Base-by-base conservation (phyloP, 208 protist genomes). In the Leishmania tarentolae region DNA sequence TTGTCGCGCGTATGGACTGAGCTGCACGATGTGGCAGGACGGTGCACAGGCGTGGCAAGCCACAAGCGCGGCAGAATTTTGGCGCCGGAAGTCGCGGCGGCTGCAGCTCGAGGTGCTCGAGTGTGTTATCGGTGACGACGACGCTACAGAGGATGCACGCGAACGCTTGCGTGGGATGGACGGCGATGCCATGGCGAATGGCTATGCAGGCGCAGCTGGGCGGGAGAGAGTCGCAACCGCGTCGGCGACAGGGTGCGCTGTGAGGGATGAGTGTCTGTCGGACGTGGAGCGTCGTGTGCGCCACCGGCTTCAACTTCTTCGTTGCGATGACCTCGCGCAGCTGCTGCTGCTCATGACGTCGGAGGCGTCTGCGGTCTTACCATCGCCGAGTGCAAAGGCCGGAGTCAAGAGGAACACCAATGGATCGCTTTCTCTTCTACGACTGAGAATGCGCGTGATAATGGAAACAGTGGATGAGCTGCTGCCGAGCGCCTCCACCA, bases 391-490 rank as follows among this genome's bases (percentile, higher is more conserved):
- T 52, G 24, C 75, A 52, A 13, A 65, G 46, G 19, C 2, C 11
- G 72, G 35, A 42, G 9, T 28, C 0, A 17, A 73, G 11, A 44
- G 0, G 19, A 28, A 1, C 31, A 11, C 31, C 50, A 31, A 44
- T 0, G 50, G 19, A 31, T 21, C 28, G 52, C 52, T 11, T n/a
- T 35, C 75, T 0, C 35, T 69, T 66, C 57, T 59, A 44, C 42
- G 3, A 8, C 17, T 77, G 46, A 53, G 76, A 3, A 73, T 66
- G 21, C 73, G 82, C 17, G 46, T 86, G 0, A 35, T 86, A 28
- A 53, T 82, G 24, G 71, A 79, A 9, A 79, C 80, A 9, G 52
- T 87, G 9, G 61, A 53, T 9, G 86, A 90, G 44, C 42, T 90
- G 65, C 78, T 90, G 63, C 86, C 86, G 44, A 86, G 78, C 17